Base-by-base conservation (phyloP, 176 grass and related monocot species). In the Juncus effusus region DNA sequence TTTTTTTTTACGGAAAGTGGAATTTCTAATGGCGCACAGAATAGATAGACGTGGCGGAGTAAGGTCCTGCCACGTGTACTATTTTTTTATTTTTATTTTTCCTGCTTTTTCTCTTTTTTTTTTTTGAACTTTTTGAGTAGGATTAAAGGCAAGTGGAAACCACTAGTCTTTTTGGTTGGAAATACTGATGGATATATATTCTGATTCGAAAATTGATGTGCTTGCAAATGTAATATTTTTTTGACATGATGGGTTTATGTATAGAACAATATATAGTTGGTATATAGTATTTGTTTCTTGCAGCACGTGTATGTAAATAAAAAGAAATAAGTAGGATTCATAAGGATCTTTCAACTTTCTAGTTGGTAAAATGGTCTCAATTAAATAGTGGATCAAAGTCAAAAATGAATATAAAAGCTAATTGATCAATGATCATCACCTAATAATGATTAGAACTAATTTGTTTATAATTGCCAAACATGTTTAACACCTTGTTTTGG, bases 211-310 rank as follows among this genome's bases (percentile, higher is more conserved):
- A 4, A 56, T 0, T 56, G 52, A 54, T 69, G 51, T 56, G 65
- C 50, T 69, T 69, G 65, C 47, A 38, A 53, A 36, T 69, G 65
- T 54, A 40, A 69, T 12, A 51, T 42, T 66, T 51, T 51, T 4
- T 66, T 13, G 3, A 51, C 10, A 51, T 51, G 16, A 49, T 66
- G 16, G 16, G 51, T 14, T 19, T 50, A 16, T 64, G 7, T 64
- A 16, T 28, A 28, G 19, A 28, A 28, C 19, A 28, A 28, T 28
- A 28, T 28, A 28, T 28, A 28, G 19, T 28, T 28, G 19, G 19
- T 28, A 28, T 28, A 28, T 28, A 28, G 19, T 28, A 28, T 28
- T 28, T 28, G 19, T 28, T 28, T 28, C 19, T 28, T 28, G 19
- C 19, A 28, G 19, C 19, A 28, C 19, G 19, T 28, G 19, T 28